These are phyloP conservation scores for Naematelia encephala DNA, from an alignment of 768 basidiomycete genomes.

Conservation along the genomic window DNA sequence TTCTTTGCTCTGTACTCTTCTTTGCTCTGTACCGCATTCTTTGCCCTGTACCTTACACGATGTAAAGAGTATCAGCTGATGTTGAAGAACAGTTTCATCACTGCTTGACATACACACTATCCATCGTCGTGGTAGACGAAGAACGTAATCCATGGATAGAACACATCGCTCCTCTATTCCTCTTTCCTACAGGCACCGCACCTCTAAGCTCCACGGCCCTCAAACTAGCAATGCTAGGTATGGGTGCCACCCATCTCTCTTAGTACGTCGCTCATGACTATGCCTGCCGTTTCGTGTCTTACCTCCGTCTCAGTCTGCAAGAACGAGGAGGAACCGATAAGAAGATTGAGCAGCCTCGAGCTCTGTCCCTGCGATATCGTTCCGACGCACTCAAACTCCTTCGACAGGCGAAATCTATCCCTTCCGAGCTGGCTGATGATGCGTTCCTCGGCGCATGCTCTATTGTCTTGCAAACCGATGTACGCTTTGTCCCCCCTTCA, in stretches of 20 bases:
- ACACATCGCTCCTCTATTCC: conserved; percentile 22
- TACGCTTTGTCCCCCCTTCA: background rate
- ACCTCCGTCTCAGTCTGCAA: conserved; percentile 5
- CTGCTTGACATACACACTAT: conserved; percentile 29
- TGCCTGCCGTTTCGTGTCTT: background rate
- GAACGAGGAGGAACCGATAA: background rate
- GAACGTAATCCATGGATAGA: conserved; percentile 30
- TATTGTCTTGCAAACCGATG: conserved; percentile 13
- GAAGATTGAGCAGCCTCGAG: background rate
- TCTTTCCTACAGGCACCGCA: conserved; percentile 8
- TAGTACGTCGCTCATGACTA: conserved; percentile 20
- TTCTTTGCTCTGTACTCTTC: too few species aligned
- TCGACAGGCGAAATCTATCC: conserved; percentile 6
- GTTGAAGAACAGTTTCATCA: conserved; percentile 28
- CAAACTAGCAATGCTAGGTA: conserved; percentile 14
- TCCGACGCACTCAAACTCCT: conserved; percentile 1
- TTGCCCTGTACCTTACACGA: too few species aligned
- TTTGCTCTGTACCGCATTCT: too few species aligned
- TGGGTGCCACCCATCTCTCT: conserved; percentile 25
- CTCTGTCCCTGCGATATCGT: conserved; percentile 11
- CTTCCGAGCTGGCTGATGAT: conserved; percentile 6
- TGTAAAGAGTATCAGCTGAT: too few species aligned
- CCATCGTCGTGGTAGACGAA: conserved; percentile 26
- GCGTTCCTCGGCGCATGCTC: conserved; percentile 14
- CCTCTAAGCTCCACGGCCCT: conserved; percentile 15